A percentile compares a stretch with the other conserved stretches of the same genome.
These are phyloP conservation scores for Stellera chamaejasme DNA, from an alignment of 345 rosid genomes.

Conservation along the genomic window DNA sequence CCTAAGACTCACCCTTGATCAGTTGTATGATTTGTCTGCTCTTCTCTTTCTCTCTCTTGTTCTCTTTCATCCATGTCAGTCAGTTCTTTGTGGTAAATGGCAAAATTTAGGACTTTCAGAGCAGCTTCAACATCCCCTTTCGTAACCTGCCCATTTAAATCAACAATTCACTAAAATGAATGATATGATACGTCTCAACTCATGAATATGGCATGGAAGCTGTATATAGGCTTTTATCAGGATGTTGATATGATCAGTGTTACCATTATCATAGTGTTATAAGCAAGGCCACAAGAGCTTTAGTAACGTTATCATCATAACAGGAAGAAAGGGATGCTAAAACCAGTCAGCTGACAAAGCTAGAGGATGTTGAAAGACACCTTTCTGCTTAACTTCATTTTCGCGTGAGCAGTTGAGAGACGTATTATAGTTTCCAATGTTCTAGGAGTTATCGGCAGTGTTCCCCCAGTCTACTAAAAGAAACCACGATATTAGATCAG, in stretches of 20 bases:
- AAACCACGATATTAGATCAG: conserved; percentile 12
- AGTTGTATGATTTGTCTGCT: conserved; percentile 38
- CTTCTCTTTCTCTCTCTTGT: conserved; percentile 67
- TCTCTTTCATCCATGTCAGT: conserved; percentile 97
- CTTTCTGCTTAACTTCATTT: conserved; percentile 82
- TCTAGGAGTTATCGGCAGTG: conserved; percentile 96
- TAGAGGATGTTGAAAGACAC: conserved; percentile 20
- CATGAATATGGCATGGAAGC: not conserved
- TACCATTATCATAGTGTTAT: too few species aligned
- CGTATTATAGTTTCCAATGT: conserved; percentile 97
- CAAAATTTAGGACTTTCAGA: conserved; percentile 78
- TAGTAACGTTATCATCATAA: not conserved
- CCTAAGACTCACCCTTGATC: conserved; percentile 44
- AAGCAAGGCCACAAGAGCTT: not conserved
- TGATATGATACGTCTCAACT: too few species aligned
- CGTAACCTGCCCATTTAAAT: conserved; percentile 44
- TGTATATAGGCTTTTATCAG: too few species aligned
- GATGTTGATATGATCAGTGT: not conserved
- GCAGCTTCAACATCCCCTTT: conserved; percentile 90
- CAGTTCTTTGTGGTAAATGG: conserved; percentile 92
- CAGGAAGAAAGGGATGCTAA: not conserved
- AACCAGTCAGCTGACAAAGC: too few species aligned
- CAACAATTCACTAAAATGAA: conserved; percentile 1
- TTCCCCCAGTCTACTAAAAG: conserved; percentile 82
- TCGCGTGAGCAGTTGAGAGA: conserved; percentile 97